Percentiles rank a stretch among this genome's conserved stretches.
Conservation (phyloP, 2,329 filamentous ascomycete species). For the Clarireedia hainanense region DNA sequence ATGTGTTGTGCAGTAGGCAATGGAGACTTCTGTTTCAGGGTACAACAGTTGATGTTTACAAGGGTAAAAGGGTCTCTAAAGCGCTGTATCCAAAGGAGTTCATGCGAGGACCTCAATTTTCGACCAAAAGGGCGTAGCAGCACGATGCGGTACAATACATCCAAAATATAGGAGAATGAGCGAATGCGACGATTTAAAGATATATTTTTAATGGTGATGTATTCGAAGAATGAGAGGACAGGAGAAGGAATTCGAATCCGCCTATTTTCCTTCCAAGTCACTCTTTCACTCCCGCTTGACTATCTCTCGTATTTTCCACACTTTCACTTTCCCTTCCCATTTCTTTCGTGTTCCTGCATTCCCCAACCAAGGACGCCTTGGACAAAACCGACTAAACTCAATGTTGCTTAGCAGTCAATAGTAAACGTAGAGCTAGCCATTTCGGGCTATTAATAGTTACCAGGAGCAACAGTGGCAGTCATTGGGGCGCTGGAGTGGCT, state of each 20-base stretch:
- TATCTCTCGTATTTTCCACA: background rate
- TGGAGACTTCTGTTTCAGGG: background rate
- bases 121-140: too few relatives aligned
- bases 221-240: too few relatives aligned
- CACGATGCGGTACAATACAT: too few relatives aligned
- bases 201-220: background rate
- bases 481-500: background rate
- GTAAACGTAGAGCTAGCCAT: background rate
- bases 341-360: conserved; percentile 6
- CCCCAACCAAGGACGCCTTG: background rate
- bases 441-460: background rate
- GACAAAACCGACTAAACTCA: too few relatives aligned
- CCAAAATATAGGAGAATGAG: too few relatives aligned
- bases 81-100: background rate
- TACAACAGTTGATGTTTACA: background rate
- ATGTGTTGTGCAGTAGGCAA: conserved; percentile 2
- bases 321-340: background rate
- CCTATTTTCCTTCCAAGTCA: background rate
- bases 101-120: background rate
- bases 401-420: background rate
- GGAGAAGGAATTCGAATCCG: too few relatives aligned
- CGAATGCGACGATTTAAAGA: too few relatives aligned
- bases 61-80: background rate
- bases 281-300: background rate
- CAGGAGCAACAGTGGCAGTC: background rate